phyloP scores from a whole-genome alignment of 1,284 basidiomycete genomes.

The Cryptococcus jaspeensis region DNA sequence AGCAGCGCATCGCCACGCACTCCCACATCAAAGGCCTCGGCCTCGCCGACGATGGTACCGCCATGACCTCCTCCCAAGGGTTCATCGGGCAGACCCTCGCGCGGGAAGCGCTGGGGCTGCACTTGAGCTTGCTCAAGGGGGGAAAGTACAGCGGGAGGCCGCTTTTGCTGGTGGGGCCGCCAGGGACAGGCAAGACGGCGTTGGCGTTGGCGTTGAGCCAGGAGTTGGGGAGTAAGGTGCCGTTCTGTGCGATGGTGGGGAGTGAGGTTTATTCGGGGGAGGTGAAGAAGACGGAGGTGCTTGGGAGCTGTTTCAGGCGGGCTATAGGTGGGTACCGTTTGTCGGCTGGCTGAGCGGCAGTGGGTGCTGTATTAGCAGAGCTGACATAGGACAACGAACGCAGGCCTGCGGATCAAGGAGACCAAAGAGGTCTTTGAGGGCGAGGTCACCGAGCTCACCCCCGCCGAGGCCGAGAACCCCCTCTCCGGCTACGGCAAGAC shows the following conservation, averaged over 20 bases:
- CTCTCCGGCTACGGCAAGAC: conserved; percentile 97
- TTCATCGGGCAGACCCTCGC: conserved; percentile 90
- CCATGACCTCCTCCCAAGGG: conserved; percentile 70
- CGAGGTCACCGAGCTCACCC: conserved; percentile 95
- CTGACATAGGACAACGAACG: neutral
- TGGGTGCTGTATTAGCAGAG: too few species aligned
- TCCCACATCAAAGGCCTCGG: conserved; percentile 78
- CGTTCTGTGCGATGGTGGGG: conserved; percentile 98
- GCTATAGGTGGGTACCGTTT: conserved; percentile 75
- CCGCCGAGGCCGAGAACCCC: conserved; percentile 92
- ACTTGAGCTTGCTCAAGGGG: conserved; percentile 44
- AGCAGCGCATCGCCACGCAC: conserved; percentile 51
- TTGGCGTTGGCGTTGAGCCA: conserved; percentile 91
- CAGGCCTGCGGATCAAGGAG: conserved; percentile 93
- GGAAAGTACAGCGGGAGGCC: conserved; percentile 49
- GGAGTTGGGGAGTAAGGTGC: conserved; percentile 90
- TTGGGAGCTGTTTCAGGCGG: conserved; percentile 92
- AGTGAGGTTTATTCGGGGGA: conserved; percentile 95
- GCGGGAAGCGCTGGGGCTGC: conserved; percentile 65
- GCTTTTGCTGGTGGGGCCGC: conserved; percentile 49
- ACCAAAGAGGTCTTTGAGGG: conserved; percentile 99
- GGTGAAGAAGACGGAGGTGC: conserved; percentile 98
- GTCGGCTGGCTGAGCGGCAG: too few species aligned
- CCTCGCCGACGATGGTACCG: conserved; percentile 78
- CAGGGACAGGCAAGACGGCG: conserved; percentile 65